Conservation (phyloP, 1,139 yeast genomes). For the Sugiyamaella neomexicana region DNA sequence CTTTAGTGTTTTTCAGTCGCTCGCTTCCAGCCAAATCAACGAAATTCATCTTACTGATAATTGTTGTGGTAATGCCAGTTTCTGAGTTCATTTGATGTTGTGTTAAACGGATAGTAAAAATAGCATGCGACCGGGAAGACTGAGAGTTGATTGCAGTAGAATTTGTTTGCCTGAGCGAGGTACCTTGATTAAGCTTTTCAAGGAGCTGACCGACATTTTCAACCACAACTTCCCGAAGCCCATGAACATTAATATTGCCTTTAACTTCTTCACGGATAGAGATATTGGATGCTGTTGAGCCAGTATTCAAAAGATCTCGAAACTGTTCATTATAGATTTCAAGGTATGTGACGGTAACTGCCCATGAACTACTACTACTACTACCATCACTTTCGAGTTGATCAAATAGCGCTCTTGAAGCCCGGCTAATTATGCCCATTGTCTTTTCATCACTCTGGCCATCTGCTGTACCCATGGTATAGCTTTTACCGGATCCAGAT, state of each 20-base stretch:
- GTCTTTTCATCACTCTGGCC: constrained; percentile 20
- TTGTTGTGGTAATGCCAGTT: constrained; percentile 36
- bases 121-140: constrained; percentile 37
- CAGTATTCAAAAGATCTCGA: constrained; percentile 51
- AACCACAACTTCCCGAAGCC: constrained; percentile 31
- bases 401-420: constrained; percentile 26
- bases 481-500: constrained; percentile 40
- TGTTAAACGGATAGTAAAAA: constrained; percentile 33
- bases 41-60: constrained; percentile 53
- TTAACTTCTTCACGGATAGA: constrained; percentile 32
- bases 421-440: constrained; percentile 31
- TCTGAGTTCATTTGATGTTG: constrained; percentile 27
- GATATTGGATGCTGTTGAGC: constrained; percentile 17
- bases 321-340: constrained; percentile 75
- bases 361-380: constrained; percentile 22
- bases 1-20: constrained; percentile 73
- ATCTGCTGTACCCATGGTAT: constrained; percentile 37
- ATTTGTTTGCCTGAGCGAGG: constrained; percentile 31
- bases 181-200: constrained; percentile 30
- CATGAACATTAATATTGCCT: constrained; percentile 30
- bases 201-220: constrained; percentile 25
- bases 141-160: constrained; percentile 35
- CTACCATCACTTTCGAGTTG: constrained; percentile 4
- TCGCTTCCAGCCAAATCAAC: constrained; percentile 91
- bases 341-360: constrained; percentile 40